A percentile compares a stretch with the other conserved stretches of the same genome.
These are phyloP conservation scores for Botrytis medusae DNA, from an alignment of 2,329 filamentous ascomycete genomes.

Conservation along the genomic window DNA sequence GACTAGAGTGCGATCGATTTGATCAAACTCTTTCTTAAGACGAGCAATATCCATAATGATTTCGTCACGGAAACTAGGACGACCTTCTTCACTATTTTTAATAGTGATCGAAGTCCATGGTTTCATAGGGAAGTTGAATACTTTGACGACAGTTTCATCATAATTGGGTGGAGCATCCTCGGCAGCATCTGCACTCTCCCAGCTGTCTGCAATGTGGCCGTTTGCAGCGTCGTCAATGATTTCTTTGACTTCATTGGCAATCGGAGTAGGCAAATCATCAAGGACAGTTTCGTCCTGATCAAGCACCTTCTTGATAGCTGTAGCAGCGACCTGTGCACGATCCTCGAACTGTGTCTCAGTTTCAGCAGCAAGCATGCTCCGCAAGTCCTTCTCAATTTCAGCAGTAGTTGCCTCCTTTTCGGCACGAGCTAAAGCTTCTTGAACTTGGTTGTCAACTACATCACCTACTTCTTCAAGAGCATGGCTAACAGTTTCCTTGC, in stretches of 20 bases:
- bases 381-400: conserved; percentile 50
- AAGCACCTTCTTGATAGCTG: conserved; percentile 53
- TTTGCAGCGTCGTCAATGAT: conserved; percentile 56
- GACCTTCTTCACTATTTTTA: conserved; percentile 54
- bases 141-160: conserved; percentile 65
- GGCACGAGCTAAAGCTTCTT: conserved; percentile 54
- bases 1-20: conserved; percentile 90
- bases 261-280: conserved; percentile 54
- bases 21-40: conserved; percentile 96
- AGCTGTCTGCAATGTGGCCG: conserved; percentile 72
- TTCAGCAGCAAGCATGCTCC: conserved; percentile 51
- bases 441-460: conserved; percentile 15
- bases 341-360: conserved; percentile 56
- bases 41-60: conserved; percentile 89
- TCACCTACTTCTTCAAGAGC: conserved; percentile 43
- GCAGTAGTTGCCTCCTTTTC: conserved; percentile 48
- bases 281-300: conserved; percentile 55
- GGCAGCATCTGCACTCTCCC: conserved; percentile 80
- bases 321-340: conserved; percentile 48
- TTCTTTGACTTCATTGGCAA: conserved; percentile 57
- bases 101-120: conserved; percentile 91
- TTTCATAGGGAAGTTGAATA: conserved; percentile 95
- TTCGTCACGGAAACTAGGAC: conserved; percentile 70
- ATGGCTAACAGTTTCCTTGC: conserved; percentile 68
- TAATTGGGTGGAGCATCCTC: conserved; percentile 63